Base-by-base conservation (phyloP, 768 basidiomycete genomes). In the Boletus sensibilis region DNA sequence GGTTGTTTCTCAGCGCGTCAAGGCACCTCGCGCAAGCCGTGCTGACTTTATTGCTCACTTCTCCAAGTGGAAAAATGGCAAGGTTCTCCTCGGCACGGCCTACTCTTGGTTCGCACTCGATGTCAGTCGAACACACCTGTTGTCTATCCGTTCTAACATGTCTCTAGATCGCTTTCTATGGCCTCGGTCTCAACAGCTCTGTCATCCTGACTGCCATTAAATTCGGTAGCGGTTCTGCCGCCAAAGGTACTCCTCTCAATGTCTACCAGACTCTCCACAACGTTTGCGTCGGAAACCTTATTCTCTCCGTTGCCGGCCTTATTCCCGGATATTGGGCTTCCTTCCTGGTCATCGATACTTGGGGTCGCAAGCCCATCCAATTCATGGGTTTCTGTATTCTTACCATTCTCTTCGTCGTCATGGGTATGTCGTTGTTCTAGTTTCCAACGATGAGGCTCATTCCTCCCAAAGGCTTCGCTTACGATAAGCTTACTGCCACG, bases 81-180 rank as follows among this genome's bases (percentile, higher is more conserved):
- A 94, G 75, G 74, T 92, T 49, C 79, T 94, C 53, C 70, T 94
- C 45, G 93, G 90, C 16, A 79, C 85, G 0, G 72, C 90, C 0
- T 94, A 87, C 70, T 89, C 87, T 10, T 95, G 93, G 93, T 94
- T 94, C 58, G 92, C 92, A 10, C 82, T 93, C 25, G 92, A 91
- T 62, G 86, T 86, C 33, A 52, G 87, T 77, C 7, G 2, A 20
- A 29, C n/a, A 8, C 18, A 7, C 16, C 46, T 21, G 29, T 47
- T 16, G 18, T 10, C 35, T 21, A 11, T 21, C 20, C n/a, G 9
- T 46, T 31, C 49, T 57, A n/a, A 64, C 42, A 7, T 45, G 18
- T 27, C 49, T 60, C 27, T 48, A 89, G 84, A 85, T 94, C 53
- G 91, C 92, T 10, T 94, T 91, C 75, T 94, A 94, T 70, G 92